Base-by-base conservation (phyloP, 768 basidiomycete genomes). In the Pseudohyphozyma bogoriensis region DNA sequence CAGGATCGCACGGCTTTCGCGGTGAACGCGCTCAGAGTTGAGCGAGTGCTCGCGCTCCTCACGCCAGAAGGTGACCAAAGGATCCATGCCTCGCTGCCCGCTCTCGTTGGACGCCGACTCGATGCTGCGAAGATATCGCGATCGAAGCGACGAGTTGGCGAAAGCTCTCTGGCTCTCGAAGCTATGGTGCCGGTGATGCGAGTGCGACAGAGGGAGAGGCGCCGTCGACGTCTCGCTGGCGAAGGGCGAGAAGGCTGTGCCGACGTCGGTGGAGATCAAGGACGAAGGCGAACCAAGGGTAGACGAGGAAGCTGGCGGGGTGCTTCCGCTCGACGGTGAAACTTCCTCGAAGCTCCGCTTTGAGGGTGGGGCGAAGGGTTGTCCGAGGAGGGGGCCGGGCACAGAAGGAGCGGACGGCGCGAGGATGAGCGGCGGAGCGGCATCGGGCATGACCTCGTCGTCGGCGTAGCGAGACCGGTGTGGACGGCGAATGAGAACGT, bases 131-230 rank as follows among this genome's bases (percentile, higher is more conserved):
- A 46, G 45, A 26, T 26, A 46, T 4, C 45, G 45, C n/a, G 45
- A 24, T 5, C 45, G 45, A 26, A 46, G 26, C 1, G 24, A 22
- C 1, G 40, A 40, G 11, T 22, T 51, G 0, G 57, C 32, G 13
- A 39, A 45, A 3, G 57, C 57, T 15, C 57, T 39, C 29, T 58
- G 57, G 5, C 51, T 45, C 15, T 58, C 57, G 42, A 58, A 58
- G 1, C 51, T 52, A 20, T 58, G 57, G 10, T n/a, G 44, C 37
- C 15, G 50, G 50, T 22, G 24, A 31, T 31, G 13, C 44, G 44
- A 20, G 37, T 20, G 37, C 16, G 20, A 18, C 1, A 12, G 31
- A 6, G n/a, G 33, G 33, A 20, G 22, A 6, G 55, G 35, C 10
- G 39, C 22, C 13, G 32, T n/a, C 24, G 26, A 22, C 4, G 40